Percentiles rank a stretch among this genome's conserved stretches.
phyloP scores from a whole-genome alignment of 2,329 filamentous ascomycete species.

The Fusarium algeriense region DNA sequence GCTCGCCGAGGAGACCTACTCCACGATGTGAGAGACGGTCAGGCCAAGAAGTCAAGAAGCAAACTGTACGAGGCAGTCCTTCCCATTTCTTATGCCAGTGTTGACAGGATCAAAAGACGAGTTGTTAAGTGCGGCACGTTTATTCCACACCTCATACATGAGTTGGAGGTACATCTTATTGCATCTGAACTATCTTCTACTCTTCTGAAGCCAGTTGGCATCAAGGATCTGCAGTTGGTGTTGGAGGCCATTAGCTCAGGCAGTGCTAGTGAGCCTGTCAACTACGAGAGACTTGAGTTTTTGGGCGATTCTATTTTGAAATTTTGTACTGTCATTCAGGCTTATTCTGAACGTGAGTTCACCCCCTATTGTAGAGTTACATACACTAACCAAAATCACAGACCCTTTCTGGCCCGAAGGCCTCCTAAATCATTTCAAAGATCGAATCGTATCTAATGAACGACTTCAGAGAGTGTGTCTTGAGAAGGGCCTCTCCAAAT shows the following conservation, averaged over 20 bases:
- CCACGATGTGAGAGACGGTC: slow-evolving; percentile 52
- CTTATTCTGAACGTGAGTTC: slow-evolving; percentile 65
- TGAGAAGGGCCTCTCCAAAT: slow-evolving; percentile 74
- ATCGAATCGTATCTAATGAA: slow-evolving; percentile 78
- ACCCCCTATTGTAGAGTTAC: too few species aligned
- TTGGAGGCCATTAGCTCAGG: slow-evolving; percentile 78
- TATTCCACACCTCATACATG: slow-evolving; percentile 79
- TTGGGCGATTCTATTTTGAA: slow-evolving; percentile 89
- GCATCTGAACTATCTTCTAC: slow-evolving; percentile 67
- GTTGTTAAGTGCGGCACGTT: slow-evolving; percentile 68
- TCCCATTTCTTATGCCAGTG: slow-evolving; percentile 60
- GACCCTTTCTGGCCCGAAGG: slow-evolving; percentile 81
- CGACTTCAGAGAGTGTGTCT: slow-evolving; percentile 76
- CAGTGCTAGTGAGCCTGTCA: slow-evolving; percentile 66
- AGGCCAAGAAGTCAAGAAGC: slow-evolving; percentile 45
- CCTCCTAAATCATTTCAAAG: slow-evolving; percentile 76
- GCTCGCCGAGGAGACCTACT: slow-evolving; percentile 71
- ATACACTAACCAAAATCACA: slow-evolving; percentile 43
- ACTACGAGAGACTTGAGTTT: slow-evolving; percentile 90
- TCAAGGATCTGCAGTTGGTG: slow-evolving; percentile 68
- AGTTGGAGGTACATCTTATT: slow-evolving; percentile 74
- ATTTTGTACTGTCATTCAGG: slow-evolving; percentile 74
- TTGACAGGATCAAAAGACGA: slow-evolving; percentile 61
- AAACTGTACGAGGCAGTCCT: slow-evolving; percentile 61
- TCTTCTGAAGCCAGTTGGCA: slow-evolving; percentile 56